These are phyloP conservation scores for Aspergillus sp. DNA, from an alignment of 2,329 filamentous ascomycete species.

Conservation along the genomic window DNA sequence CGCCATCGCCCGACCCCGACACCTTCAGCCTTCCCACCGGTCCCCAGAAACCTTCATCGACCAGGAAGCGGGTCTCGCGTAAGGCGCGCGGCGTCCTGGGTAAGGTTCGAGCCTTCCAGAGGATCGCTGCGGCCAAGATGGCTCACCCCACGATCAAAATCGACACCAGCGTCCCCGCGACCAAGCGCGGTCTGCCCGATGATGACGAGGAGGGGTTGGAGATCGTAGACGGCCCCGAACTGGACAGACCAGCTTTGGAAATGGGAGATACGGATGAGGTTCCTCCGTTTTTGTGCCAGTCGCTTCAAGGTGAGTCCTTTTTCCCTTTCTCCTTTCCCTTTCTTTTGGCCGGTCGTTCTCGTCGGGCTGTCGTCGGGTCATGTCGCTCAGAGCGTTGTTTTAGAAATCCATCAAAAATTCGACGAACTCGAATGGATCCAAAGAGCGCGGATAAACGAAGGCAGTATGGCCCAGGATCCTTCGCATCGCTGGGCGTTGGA, in stretches of 20 bases:
- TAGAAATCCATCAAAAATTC: conserved; percentile 61
- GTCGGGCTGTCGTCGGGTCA: not conserved
- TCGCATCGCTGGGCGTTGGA: conserved; percentile 59
- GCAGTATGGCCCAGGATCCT: conserved; percentile 43
- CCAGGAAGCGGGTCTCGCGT: conserved; percentile 32
- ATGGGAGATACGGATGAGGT: conserved; percentile 29
- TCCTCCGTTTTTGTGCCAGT: conserved; percentile 38
- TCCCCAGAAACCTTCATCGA: conserved; percentile 28
- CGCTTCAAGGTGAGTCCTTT: conserved; percentile 34
- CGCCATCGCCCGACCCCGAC: conserved; percentile 32
- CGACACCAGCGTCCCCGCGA: conserved; percentile 36
- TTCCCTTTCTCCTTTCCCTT: conserved; percentile 9
- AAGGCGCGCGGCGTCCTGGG: conserved; percentile 42
- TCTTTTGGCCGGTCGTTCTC: not conserved
- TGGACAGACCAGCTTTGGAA: conserved; percentile 27
- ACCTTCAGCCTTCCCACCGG: conserved; percentile 27
- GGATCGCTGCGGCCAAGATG: conserved; percentile 41
- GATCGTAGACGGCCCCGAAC: conserved; percentile 21
- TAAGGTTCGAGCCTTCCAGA: conserved; percentile 40
- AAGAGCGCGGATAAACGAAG: conserved; percentile 51
- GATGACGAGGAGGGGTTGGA: conserved; percentile 32
- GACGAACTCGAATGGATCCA: conserved; percentile 61
- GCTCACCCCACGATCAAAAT: conserved; percentile 40
- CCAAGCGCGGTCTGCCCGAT: conserved; percentile 37
- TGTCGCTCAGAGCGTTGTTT: conserved; percentile 8